Base-by-base conservation (phyloP, 1,139 yeast genomes). In the Suhomyces bribrorum region DNA sequence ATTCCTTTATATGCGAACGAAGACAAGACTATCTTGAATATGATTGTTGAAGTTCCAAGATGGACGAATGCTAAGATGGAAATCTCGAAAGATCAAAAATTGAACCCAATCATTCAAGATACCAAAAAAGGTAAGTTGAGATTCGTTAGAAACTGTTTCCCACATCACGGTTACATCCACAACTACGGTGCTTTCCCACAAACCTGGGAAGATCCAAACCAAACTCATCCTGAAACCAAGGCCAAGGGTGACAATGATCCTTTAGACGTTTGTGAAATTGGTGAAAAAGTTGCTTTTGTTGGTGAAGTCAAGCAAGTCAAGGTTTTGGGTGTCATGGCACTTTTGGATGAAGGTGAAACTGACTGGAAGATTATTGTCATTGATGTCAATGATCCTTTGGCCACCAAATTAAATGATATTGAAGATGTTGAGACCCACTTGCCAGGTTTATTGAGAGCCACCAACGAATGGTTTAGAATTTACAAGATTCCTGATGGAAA, bases 161-260 rank as follows among this genome's bases (percentile, higher is more conserved):
- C 98, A 24, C 94, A 84, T 73, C 90, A 87, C 61, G 98, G 98
- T 18, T 90, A 90, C 69, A 88, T 92, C 47, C 95, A 87, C 69
- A 90, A 90, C 69, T 90, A 90, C 62, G 97, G 98, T 47, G 97
- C 97, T n/a, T 77, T 92, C 64, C 97, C 98, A 33, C 97, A 90
- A 69, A 92, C 98, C 18, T 92, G 97, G 97, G 98, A 92, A 59
- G 81, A 78, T 51, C 81, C 81, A 40, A 69, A 68, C 57, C 65
- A 58, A 48, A 45, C 59, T 37, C 63, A 59, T 47, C 59, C 56
- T 9, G 62, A 57, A 38, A 55, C 64, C 34, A 52, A 56, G 48
- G 77, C 82, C 44, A 77, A 73, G 55, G 98, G 98, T 49, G 98
- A 92, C 67, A 86, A 89, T 58, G 98, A 92, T 67, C 98, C 98